Evolutionary conservation across 768 basidiomycete species (phyloP).

Genomic region (Kwoniella europaea): DNA sequence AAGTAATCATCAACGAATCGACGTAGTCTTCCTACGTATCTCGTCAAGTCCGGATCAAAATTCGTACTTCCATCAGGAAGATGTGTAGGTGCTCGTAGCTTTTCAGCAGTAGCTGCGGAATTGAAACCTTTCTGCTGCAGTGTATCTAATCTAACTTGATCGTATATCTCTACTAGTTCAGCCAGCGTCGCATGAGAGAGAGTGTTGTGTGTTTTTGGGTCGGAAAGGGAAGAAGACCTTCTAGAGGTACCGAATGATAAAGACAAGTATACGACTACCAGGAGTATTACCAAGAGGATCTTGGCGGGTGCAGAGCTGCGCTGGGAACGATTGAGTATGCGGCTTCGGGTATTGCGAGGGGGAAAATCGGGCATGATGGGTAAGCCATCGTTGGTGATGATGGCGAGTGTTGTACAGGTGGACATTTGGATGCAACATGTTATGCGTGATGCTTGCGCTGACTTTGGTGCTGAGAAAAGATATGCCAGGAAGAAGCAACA

Average conservation of each 20-base stretch:
- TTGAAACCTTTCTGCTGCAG: constrained; percentile 11
- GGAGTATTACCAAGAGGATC: constrained; percentile 5
- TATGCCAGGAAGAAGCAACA: too few species aligned
- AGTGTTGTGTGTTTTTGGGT: neutral
- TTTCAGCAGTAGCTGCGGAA: neutral
- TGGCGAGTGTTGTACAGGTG: neutral
- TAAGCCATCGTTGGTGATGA: neutral
- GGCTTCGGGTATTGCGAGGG: neutral
- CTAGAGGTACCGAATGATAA: neutral
- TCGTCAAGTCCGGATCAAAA: constrained; percentile 4
- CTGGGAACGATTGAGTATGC: neutral
- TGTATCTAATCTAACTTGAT: constrained; percentile 3
- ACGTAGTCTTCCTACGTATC: constrained; percentile 5
- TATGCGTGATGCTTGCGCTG: too few species aligned
- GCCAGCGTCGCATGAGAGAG: neutral
- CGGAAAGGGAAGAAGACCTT: neutral
- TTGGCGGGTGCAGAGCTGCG: constrained; percentile 1
- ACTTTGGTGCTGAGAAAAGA: too few species aligned
- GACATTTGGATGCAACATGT: too few species aligned
- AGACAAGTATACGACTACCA: constrained; percentile 1
- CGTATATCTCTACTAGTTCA: constrained; percentile 15
- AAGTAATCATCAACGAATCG: constrained; percentile 13
- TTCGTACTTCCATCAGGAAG: constrained; percentile 17
- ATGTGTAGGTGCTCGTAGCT: constrained; percentile 11
- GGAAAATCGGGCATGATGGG: neutral